Conservation (phyloP, 2,329 filamentous ascomycete genomes). For the Stachybotrys chartarum region DNA sequence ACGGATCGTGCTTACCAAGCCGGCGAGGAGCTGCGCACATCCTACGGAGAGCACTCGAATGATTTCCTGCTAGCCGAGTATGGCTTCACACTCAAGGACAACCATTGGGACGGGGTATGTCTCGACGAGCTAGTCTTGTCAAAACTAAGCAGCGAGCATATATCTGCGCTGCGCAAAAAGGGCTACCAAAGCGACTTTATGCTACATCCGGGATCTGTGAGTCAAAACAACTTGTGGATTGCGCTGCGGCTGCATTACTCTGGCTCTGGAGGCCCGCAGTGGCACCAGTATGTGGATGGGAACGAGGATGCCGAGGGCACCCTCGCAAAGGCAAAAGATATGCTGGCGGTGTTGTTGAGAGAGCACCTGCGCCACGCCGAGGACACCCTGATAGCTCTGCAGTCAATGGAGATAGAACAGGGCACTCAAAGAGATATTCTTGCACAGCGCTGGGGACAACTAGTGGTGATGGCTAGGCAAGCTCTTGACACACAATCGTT, state of each 20-base stretch:
- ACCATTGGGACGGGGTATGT: slow-evolving; percentile 41
- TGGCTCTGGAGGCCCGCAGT: slow-evolving; percentile 33
- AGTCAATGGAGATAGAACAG: slow-evolving; percentile 19
- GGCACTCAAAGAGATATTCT: slow-evolving; percentile 29
- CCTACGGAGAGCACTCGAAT: slow-evolving; percentile 64
- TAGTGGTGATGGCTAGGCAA: slow-evolving; percentile 26
- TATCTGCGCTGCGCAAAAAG: slow-evolving; percentile 30
- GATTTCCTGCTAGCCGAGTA: slow-evolving; percentile 69
- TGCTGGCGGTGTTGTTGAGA: slow-evolving; percentile 29
- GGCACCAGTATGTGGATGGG: neutral
- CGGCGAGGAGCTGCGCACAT: slow-evolving; percentile 61
- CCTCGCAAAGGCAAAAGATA: slow-evolving; percentile 27
- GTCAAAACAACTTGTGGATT: slow-evolving; percentile 42
- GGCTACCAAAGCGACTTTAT: slow-evolving; percentile 45
- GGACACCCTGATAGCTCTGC: slow-evolving; percentile 21
- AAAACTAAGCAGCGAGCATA: slow-evolving; percentile 27
- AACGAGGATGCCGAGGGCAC: neutral
- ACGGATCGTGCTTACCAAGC: slow-evolving; percentile 38
- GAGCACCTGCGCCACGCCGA: slow-evolving; percentile 26
- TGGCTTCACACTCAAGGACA: slow-evolving; percentile 41
- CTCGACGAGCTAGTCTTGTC: slow-evolving; percentile 41
- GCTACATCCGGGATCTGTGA: slow-evolving; percentile 32
- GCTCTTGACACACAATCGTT: slow-evolving; percentile 9
- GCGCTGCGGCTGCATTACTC: slow-evolving; percentile 34
- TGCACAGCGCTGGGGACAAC: slow-evolving; percentile 35